Evolutionary conservation across 257 asterid genomes (phyloP), one percentile per base, ranked within the genome.

Genomic region (Knoxia roxburghii): DNA sequence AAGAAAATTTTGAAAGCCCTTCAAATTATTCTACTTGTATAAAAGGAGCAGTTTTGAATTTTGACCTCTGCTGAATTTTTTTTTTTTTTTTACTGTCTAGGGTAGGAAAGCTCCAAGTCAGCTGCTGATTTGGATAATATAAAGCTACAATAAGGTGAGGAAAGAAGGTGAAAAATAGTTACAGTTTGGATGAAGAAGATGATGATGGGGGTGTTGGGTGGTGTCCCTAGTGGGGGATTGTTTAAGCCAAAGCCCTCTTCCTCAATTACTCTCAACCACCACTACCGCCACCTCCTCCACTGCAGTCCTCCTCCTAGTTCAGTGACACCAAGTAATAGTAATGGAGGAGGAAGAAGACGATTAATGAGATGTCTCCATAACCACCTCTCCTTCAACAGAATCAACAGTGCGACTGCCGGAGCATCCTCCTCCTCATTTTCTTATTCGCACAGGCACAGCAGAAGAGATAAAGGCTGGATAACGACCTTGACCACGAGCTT

Each of bases 131-230:
- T n/a, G n/a, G n/a, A n/a, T n/a, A n/a, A n/a, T n/a, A n/a, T n/a
- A n/a, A n/a, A n/a, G n/a, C n/a, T n/a, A n/a, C n/a, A n/a, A n/a
- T n/a, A n/a, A n/a, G n/a, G n/a, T n/a, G n/a, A n/a, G n/a, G n/a
- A n/a, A n/a, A n/a, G n/a, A n/a, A n/a, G n/a, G n/a, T n/a, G n/a
- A n/a, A n/a, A n/a, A n/a, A n/a, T n/a, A n/a, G n/a, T n/a, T n/a
- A n/a, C n/a, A n/a, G n/a, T n/a, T 15, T 56, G 24, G 61, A 57
- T 57, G 63, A 15, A 24, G 43, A 57, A 32, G 41, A 57, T 57
- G 63, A 37, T 43, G 41, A 37, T 37, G 14, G 29, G 15, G 62
- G 62, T 20, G 40, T 46, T 46, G 51, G 51, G 62, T 56, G 62
- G n/a, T 55, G 23, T 13, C 39, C 39, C 39, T 33, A 33, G 39